Evolutionary conservation across 1,139 yeast species (phyloP).

Genomic region (Geotrichum europaeum): DNA sequence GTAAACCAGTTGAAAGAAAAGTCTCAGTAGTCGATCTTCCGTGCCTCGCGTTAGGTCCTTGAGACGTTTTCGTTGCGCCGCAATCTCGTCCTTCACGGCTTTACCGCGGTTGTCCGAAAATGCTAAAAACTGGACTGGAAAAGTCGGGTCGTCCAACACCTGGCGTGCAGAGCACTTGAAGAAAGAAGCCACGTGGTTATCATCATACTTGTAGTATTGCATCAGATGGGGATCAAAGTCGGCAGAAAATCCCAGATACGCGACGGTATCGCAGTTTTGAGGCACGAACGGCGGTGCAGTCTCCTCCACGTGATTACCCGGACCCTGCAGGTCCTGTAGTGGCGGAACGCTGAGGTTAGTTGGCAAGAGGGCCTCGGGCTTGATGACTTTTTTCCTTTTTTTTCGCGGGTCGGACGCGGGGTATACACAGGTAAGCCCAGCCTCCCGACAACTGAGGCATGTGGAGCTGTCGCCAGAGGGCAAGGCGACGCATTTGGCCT

Average conservation of each 20-base stretch:
- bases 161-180: conserved; percentile 33
- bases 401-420: conserved; percentile 1
- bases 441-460: conserved; percentile 3
- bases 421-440: background rate
- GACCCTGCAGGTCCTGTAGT: conserved; percentile 10
- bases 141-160: conserved; percentile 24
- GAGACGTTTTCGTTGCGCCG: conserved; percentile 24
- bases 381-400: conserved; percentile 3
- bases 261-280: conserved; percentile 13
- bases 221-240: conserved; percentile 36
- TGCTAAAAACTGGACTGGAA: conserved; percentile 31
- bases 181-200: conserved; percentile 27
- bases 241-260: conserved; percentile 31
- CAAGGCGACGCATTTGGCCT: conserved; percentile 5
- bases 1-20: conserved; percentile 34
- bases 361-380: background rate
- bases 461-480: background rate
- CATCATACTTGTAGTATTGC: conserved; percentile 28
- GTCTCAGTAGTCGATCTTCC: conserved; percentile 33
- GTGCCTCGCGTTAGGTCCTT: conserved; percentile 25
- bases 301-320: conserved; percentile 8
- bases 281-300: conserved; percentile 14
- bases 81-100: conserved; percentile 20
- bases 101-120: conserved; percentile 24
- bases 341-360: conserved; percentile 11